These are phyloP conservation scores for Hymenoscyphus occultus DNA, from an alignment of 2,329 filamentous ascomycete species.

Conservation along the genomic window DNA sequence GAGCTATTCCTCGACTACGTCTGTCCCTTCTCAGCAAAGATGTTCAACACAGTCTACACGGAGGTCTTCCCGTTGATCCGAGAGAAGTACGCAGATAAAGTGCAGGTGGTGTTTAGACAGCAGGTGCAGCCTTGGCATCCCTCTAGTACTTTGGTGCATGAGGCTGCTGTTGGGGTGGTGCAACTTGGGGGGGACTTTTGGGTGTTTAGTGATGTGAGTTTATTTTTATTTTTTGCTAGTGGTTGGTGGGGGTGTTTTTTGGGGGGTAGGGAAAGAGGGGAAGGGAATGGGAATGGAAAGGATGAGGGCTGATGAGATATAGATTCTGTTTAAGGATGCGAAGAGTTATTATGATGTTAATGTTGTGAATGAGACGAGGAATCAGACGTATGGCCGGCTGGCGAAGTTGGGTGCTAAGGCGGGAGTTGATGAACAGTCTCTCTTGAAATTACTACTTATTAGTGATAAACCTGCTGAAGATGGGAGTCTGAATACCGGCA, in stretches of 20 bases:
- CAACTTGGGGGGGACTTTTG: slow-evolving; percentile 70
- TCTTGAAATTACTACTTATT: slow-evolving; percentile 69
- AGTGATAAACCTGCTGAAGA: slow-evolving; percentile 63
- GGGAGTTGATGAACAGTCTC: slow-evolving; percentile 66
- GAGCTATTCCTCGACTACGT: slow-evolving; percentile 83
- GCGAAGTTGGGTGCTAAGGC: slow-evolving; percentile 67
- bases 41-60: slow-evolving; percentile 71
- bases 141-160: slow-evolving; percentile 74
- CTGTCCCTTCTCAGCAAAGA: slow-evolving; percentile 71
- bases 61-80: slow-evolving; percentile 63
- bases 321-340: slow-evolving; percentile 58
- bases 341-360: slow-evolving; percentile 79
- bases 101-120: slow-evolving; percentile 82
- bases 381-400: slow-evolving; percentile 77
- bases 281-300: too few species aligned
- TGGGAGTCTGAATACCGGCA: slow-evolving; percentile 73
- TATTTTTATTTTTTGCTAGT: background rate
- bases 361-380: slow-evolving; percentile 80
- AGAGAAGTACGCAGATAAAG: slow-evolving; percentile 52
- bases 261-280: too few species aligned
- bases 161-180: slow-evolving; percentile 80
- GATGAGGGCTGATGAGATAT: background rate
- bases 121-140: slow-evolving; percentile 97
- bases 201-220: slow-evolving; percentile 58
- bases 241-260: background rate